These are phyloP conservation scores for Exidia glandulosa DNA, from an alignment of 768 basidiomycete species.

Conservation along the genomic window DNA sequence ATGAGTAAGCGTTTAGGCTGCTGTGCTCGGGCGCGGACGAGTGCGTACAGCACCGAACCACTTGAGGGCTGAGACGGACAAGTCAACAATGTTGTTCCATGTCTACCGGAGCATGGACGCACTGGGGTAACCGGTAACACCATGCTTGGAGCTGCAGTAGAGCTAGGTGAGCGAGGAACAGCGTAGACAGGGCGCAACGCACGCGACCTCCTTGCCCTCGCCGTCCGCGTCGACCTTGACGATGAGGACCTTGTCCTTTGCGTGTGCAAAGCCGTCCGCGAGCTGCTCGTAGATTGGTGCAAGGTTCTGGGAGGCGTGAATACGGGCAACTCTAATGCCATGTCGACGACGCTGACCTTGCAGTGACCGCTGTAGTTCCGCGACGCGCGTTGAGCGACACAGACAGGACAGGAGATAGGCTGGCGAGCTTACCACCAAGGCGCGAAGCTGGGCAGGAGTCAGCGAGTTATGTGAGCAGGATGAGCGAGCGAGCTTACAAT, in stretches of 20 bases:
- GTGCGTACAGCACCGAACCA: constrained; percentile 48
- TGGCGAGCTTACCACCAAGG: constrained; percentile 94
- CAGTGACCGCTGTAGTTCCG: constrained; percentile 57
- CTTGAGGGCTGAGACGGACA: constrained; percentile 54
- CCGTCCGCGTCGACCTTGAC: constrained; percentile 94
- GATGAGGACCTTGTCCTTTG: constrained; percentile 73
- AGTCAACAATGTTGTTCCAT: constrained; percentile 1
- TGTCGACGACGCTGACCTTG: constrained; percentile 40
- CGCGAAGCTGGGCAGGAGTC: constrained; percentile 45
- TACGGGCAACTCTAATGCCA: background rate
- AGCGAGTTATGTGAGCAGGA: background rate
- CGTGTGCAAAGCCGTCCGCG: constrained; percentile 72
- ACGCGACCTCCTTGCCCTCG: constrained; percentile 62
- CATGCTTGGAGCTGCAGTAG: constrained; percentile 37
- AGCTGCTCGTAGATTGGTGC: constrained; percentile 84
- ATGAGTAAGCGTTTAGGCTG: background rate
- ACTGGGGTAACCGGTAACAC: constrained; percentile 83
- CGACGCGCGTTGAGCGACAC: background rate
- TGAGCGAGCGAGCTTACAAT: constrained; percentile 40
- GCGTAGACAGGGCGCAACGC: constrained; percentile 8
- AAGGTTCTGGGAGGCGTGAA: constrained; percentile 45
- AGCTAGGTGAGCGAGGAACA: background rate
- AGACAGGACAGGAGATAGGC: constrained; percentile 13
- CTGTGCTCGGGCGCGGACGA: background rate
- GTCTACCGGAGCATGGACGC: constrained; percentile 16